A percentile compares a stretch with the other conserved stretches of the same genome.
Conservation (phyloP, 345 rosid species). For the Eucalyptus guilfoylei region DNA sequence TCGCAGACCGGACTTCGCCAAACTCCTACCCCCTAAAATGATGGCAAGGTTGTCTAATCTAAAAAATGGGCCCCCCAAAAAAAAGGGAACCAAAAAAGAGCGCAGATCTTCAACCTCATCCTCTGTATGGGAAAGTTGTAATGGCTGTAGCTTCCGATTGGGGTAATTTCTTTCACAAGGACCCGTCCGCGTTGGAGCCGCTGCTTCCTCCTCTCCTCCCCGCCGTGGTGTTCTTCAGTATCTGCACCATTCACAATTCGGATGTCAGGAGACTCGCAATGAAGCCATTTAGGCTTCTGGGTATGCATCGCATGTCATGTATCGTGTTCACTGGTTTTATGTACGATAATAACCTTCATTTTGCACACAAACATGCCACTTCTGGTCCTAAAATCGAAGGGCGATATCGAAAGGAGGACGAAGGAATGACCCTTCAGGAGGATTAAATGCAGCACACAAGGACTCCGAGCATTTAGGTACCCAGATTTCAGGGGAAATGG, state of each 20-base stretch:
- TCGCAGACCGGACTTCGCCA: background rate
- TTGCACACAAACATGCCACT: background rate
- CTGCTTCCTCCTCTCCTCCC: conserved; percentile 53
- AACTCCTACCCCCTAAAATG: background rate
- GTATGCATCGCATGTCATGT: background rate
- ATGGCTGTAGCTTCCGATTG: background rate
- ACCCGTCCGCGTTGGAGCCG: conserved; percentile 41
- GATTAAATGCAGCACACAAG: background rate
- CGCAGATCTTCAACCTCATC: background rate
- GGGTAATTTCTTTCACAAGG: background rate
- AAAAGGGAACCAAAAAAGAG: background rate
- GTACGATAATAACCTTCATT: background rate
- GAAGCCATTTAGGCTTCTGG: background rate
- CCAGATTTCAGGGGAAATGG: background rate
- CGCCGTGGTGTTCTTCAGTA: conserved; percentile 95
- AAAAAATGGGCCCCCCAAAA: background rate
- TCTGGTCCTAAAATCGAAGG: background rate
- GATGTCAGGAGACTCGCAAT: background rate
- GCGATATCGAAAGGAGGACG: background rate
- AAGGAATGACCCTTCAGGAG: background rate
- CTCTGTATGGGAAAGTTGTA: background rate
- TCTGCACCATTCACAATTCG: conserved; percentile 22
- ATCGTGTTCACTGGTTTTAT: background rate
- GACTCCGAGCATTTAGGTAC: background rate
- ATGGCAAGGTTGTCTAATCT: background rate